A percentile compares a stretch with the other conserved stretches of the same genome.
Conservation (phyloP, 2,329 filamentous ascomycete species). For the Colletotrichum neosansevieriae region DNA sequence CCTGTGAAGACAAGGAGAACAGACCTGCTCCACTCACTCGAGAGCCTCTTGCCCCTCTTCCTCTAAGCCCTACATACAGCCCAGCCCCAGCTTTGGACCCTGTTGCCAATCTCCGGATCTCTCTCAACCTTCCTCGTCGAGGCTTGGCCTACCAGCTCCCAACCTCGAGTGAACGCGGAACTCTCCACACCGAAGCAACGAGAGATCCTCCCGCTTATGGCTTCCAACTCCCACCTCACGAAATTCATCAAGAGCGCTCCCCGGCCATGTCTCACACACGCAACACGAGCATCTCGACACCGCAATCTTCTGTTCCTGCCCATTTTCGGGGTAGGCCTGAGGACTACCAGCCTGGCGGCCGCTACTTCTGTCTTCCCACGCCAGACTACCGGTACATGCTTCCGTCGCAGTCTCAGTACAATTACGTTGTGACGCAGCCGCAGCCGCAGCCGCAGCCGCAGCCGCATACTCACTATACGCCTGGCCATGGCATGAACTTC, state of each 20-base stretch:
- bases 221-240: background rate
- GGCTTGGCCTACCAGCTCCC: background rate
- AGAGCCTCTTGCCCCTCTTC: background rate
- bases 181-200: background rate
- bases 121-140: background rate
- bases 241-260: background rate
- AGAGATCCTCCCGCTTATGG: background rate
- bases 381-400: constrained; percentile 4
- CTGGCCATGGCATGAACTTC: background rate
- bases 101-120: background rate
- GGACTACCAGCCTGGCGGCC: background rate
- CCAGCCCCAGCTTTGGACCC: background rate
- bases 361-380: constrained; percentile 2
- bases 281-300: background rate
- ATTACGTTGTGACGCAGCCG: too few relatives aligned
- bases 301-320: background rate
- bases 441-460: background rate
- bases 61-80: background rate
- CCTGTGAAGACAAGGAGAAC: constrained; percentile 14
- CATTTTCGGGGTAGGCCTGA: background rate
- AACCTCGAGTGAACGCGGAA: background rate
- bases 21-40: background rate
- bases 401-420: background rate
- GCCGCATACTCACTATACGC: background rate
- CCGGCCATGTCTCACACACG: background rate